Evolutionary conservation across 2,329 filamentous ascomycete genomes (phyloP).

Genomic region (Curvularia verruculosa): DNA sequence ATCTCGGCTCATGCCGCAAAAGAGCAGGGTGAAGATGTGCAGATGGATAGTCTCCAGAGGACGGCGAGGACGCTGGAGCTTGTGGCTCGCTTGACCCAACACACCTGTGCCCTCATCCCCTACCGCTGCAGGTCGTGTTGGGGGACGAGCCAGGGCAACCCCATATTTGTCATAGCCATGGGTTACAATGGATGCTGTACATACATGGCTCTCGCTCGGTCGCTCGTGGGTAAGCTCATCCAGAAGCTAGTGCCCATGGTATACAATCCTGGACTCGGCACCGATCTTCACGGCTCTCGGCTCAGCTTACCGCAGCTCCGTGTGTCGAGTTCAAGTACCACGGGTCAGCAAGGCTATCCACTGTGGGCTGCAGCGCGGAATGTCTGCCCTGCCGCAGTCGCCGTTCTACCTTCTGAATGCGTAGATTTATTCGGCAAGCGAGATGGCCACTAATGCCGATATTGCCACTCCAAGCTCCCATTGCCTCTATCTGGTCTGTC

Average conservation of each 20-base stretch:
- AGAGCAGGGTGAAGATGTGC: slow-evolving; percentile 16
- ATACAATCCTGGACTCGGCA: slow-evolving; percentile 28
- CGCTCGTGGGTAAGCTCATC: slow-evolving; percentile 25
- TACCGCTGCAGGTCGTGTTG: slow-evolving; percentile 13
- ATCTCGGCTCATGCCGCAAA: slow-evolving; percentile 31
- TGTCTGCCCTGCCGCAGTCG: slow-evolving; percentile 15
- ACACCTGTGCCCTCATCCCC: slow-evolving; percentile 5
- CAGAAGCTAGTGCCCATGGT: slow-evolving; percentile 25
- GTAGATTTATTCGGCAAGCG: slow-evolving; percentile 12
- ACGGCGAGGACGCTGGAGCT: background rate
- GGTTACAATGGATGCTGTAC: slow-evolving; percentile 14
- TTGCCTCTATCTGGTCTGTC: background rate
- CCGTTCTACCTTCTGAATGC: slow-evolving; percentile 17
- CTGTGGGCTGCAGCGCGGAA: slow-evolving; percentile 8
- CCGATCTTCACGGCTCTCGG: slow-evolving; percentile 31
- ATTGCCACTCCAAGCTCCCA: background rate
- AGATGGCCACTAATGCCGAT: slow-evolving; percentile 13
- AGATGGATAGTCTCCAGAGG: background rate
- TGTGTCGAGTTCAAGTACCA: slow-evolving; percentile 28
- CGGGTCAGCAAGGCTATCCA: slow-evolving; percentile 10
- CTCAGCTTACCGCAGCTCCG: slow-evolving; percentile 40
- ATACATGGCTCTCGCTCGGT: slow-evolving; percentile 14
- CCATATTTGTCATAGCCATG: slow-evolving; percentile 19
- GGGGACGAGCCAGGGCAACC: slow-evolving; percentile 10
- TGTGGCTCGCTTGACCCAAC: slow-evolving; percentile 1